These are phyloP conservation scores for Scheffersomyces lignicola DNA, from an alignment of 1,139 yeast genomes.

Conservation along the genomic window DNA sequence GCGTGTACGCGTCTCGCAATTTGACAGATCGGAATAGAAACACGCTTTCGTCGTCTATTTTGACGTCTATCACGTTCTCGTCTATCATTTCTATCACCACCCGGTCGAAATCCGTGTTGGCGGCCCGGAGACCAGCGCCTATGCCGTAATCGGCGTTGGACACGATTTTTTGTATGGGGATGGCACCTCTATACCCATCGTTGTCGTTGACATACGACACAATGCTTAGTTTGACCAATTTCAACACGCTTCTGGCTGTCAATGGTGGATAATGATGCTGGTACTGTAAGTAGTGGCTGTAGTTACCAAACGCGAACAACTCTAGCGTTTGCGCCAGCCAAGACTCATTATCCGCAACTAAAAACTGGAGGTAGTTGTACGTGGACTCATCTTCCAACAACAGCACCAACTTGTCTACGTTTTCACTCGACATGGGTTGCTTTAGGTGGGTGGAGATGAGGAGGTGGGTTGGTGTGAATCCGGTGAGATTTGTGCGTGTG, in stretches of 20 bases:
- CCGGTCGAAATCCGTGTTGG: constrained; percentile 11
- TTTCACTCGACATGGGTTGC: background rate
- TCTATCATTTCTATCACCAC: constrained; percentile 28
- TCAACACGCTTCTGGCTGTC: constrained; percentile 15
- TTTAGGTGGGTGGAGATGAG: too few relatives aligned
- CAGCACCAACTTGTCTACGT: background rate
- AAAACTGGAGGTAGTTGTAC: constrained; percentile 10
- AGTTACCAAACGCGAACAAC: constrained; percentile 40
- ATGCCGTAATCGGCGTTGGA: constrained; percentile 20
- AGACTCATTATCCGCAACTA: constrained; percentile 6
- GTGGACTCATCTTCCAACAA: constrained; percentile 6
- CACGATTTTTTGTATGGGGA: constrained; percentile 15
- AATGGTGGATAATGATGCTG: constrained; percentile 11
- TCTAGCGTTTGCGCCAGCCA: constrained; percentile 26
- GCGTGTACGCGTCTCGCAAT: constrained; percentile 34
- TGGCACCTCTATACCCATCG: constrained; percentile 19
- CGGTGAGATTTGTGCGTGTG: too few relatives aligned
- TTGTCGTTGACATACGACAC: constrained; percentile 23
- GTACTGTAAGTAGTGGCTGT: constrained; percentile 24
- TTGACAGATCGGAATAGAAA: constrained; percentile 20
- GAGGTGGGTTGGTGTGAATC: too few relatives aligned
- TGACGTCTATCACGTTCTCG: constrained; percentile 23
- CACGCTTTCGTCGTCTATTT: constrained; percentile 27
- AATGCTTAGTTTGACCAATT: constrained; percentile 31
- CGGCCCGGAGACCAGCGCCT: constrained; percentile 4